Evolutionary conservation across 2,329 filamentous ascomycete species (phyloP), one percentile per base, ranked within the genome.

Genomic region (Fusarium decemcellulare): DNA sequence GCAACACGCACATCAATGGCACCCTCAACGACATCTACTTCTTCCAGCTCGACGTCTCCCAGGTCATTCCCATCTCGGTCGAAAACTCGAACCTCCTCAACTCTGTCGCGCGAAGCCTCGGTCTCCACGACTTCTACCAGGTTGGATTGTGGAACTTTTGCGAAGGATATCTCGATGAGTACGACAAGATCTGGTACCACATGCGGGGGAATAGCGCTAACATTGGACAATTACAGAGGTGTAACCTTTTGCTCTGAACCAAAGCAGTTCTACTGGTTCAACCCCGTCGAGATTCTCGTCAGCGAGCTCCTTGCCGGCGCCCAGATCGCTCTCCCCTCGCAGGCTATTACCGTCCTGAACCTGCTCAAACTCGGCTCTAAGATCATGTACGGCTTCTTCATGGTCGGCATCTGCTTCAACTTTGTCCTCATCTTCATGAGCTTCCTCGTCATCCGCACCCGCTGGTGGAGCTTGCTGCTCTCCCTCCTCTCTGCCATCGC

Each of bases 131-230:
- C 80, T 98, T 97, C 81, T 98, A 98, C 80, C 92, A 94, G 74
- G 92, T 97, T 30, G 95, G 95, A 7, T 82, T 98, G 42, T 98
- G 95, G 95, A 92, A 91, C 63, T 97, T 92, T 79, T 98, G 95
- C 80, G 93, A 97, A 79, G 95, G 95, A 18, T 97, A 95, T 79
- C 84, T 88, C 59, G 86, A 88, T 72, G 85, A 91, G 80, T 88
- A 77, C 58, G 85, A 54, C 8, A 44, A n/a, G 29, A 37, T 12
- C 43, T 8, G 16, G 32, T 55, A 12, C 32, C 37, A 27, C 30
- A 15, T 16, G 16, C 8, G 14, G 44, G 15, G 14, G 9, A 27
- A 16, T 12, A 14, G 30, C 50, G 32, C 56, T 70, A 84, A 91
- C 59, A 87, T 34, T 15, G 27, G 23, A 50, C n/a, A 9, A 46